Evolutionary conservation across 768 basidiomycete species (phyloP), one percentile per base, ranked within the genome.

Genomic region (Podaxis pistillaris): DNA sequence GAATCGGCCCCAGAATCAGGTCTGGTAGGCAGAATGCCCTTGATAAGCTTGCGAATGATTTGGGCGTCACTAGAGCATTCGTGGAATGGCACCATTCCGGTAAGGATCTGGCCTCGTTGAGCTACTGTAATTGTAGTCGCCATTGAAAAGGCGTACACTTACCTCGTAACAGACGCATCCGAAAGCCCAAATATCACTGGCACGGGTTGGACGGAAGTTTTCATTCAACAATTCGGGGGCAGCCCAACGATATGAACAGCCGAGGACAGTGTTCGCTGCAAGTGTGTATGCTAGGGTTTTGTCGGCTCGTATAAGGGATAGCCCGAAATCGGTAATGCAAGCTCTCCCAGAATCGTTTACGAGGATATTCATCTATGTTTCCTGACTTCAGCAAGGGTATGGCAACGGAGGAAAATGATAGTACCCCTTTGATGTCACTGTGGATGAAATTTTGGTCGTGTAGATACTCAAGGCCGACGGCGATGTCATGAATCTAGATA

Each of bases 151-250:
- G 4, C 17, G 51, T 11, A 17, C 5, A 26, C 41, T 7, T 38
- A 67, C 66, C 52, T 67, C 64, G 53, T 53, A 65, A 26, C 60
- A 63, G 2, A 65, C 61, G 53, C 64, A 65, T 9, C 58, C 64
- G 56, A 67, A 65, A 33, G 66, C 60, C 54, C 67, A 68, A 41
- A 67, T 56, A 40, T 68, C 68, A 60, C 62, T 67, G 15, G 64
- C 64, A 4, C 33, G 46, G n/a, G n/a, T 37, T 17, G 60, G 52
- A 15, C 24, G n/a, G 30, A 49, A 3, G n/a, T 30, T n/a, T 9
- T 53, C 56, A 9, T 62, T 28, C 22, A 66, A 9, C 19, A 66
- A 24, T 53, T 67, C 68, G 8, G 68, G 68, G 36, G 68, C 66
- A 52, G 61, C 56, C 66, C 66, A 68, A 26, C 68, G 59, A 24